Percentiles rank a stretch among this genome's conserved stretches.
phyloP scores from a whole-genome alignment of 331 rosid genomes.

The Stylosanthes scabra region DNA sequence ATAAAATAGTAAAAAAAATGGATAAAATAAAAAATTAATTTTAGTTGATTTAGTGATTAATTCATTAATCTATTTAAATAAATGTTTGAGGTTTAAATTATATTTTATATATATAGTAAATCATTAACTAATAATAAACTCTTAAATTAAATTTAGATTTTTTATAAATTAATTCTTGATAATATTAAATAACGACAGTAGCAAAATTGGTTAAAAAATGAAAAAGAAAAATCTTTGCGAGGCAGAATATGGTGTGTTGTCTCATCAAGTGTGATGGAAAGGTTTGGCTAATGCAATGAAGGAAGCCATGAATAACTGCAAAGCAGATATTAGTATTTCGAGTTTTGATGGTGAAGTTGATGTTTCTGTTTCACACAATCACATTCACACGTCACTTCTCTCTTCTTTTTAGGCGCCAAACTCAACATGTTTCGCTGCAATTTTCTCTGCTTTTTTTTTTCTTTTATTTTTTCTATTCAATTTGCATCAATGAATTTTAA shows the following conservation, averaged over 20 bases:
- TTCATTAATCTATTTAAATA: too few species aligned
- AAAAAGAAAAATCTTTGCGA: neutral
- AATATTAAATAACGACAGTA: too few species aligned
- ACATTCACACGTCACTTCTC: constrained; percentile 11
- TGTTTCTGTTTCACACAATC: neutral
- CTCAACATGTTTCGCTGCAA: neutral
- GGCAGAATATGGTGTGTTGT: neutral
- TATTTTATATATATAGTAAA: too few species aligned
- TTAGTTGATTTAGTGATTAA: too few species aligned
- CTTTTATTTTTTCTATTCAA: too few species aligned
- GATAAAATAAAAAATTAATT: too few species aligned
- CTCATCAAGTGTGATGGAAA: neutral
- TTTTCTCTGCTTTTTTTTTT: neutral
- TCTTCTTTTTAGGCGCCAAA: constrained; percentile 35
- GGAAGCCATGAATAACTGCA: neutral
- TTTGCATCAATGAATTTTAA: too few species aligned
- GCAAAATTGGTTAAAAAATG: too few species aligned
- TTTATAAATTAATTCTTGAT: too few species aligned
- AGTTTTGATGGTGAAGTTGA: neutral
- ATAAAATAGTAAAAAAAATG: too few species aligned
- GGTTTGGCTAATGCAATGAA: neutral
- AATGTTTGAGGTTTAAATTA: too few species aligned
- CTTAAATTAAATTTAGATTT: too few species aligned
- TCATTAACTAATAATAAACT: neutral
- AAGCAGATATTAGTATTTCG: neutral